Evolutionary conservation across 1,284 basidiomycete species (phyloP), one percentile per base, ranked within the genome.

Genomic region (Psilocybe mexicana): DNA sequence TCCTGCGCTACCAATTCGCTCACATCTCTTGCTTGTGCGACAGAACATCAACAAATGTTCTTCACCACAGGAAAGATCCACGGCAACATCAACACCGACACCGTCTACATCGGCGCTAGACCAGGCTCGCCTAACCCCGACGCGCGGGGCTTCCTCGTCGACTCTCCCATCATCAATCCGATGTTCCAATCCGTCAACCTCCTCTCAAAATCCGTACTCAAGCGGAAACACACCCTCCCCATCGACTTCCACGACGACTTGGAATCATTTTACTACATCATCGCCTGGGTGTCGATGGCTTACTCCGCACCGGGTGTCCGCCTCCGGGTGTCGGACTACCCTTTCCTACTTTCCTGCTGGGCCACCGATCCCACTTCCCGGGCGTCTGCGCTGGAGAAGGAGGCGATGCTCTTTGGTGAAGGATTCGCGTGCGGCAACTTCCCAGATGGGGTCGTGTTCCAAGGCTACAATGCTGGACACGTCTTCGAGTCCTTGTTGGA

Each of bases 221-320:
- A n/a, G n/a, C n/a, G n/a, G n/a, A n/a, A n/a, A 44, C 18, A 26
- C 18, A 47, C 8, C 12, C 28, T 44, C 11, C 46, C 46, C 25
- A 12, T 36, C 1, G 57, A 58, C 18, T 58, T 54, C 26, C 40
- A 54, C 8, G 57, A 58, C 47, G 57, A 58, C n/a, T 35, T 58
- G 36, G 57, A 58, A 33, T 58, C 57, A 1, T 58, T 58, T 25
- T 58, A 54, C 33, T 58, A 54, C 35, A 36, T 58, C 45, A 53
- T 58, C 4, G 57, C 52, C 2, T 58, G 52, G 51, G 43, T 58
- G 6, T 48, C 52, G 3, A 43, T 58, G 33, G 52, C 52, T 6
- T 58, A 54, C n/a, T 38, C 33, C 8, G 46, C 30, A 25, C 57
- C 57, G 10, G 55, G 55, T 6, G n/a, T n/a, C 6, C 30, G 30